Evolutionary conservation across 192 early-diverging fungal genomes (phyloP), one percentile per base, ranked within the genome.

Genomic region (Mortierella claussenii): DNA sequence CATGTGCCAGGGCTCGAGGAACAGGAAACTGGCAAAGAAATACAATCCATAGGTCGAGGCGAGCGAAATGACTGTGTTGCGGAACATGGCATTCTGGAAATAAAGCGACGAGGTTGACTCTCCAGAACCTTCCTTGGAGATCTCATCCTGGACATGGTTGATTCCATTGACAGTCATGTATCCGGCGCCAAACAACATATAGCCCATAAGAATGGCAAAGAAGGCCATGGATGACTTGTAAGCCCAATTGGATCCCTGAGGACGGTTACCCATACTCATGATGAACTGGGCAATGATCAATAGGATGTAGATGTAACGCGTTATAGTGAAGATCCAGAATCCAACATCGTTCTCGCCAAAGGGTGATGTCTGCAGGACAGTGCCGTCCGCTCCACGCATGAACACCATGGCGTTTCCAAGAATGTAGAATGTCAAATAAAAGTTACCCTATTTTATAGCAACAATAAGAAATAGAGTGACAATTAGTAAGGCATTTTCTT

Each of bases 251-350:
- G 84, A 85, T n/a, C 95, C 97, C 79, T 98, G 95, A 49, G 97
- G 97, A 40, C 96, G 88, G 80, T 99, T 99, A 63, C 97, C 97
- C 69, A 99, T 82, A 64, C 95, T 91, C 21, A 92, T 84, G 45
- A 99, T 92, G 79, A 98, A 93, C 61, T 90, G 88, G 23, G 90
- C 86, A 40, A 94, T 84, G 47, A 98, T 81, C 32, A 94, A 83
- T 46, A 93, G 60, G n/a, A 96, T 81, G 80, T 96, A 97, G 24
- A 87, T 57, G 50, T 83, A 85, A 36, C 80, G 61, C 18, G 82
- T 49, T 12, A 82, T 52, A 44, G 81, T 64, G 68, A 87, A 83
- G 21, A 89, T 67, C 90, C 90, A 76, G 64, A 85, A 69, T 31
- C 78, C 82, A 32, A 55, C 59, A 36, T 55, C 36, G 55, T 56